Conservation (phyloP, 208 protist genomes). For the Polymyxa betae region DNA sequence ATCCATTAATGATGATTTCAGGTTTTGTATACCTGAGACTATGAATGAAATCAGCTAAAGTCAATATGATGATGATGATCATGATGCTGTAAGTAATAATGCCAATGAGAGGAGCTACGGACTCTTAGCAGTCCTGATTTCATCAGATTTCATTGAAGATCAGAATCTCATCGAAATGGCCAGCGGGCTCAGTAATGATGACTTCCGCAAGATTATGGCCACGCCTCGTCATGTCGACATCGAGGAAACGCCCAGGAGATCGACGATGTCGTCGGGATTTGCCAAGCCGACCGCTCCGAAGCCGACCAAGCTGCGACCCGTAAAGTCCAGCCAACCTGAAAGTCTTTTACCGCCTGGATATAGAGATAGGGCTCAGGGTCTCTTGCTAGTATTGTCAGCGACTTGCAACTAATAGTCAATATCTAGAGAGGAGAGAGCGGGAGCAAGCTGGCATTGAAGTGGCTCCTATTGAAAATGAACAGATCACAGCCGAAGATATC, state of each 20-base stretch:
- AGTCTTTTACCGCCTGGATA: not conserved
- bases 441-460: not conserved
- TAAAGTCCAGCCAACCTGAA: not conserved
- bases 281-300: not conserved
- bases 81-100: too few species aligned
- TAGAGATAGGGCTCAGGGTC: not conserved
- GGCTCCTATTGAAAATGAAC: not conserved
- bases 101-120: too few species aligned
- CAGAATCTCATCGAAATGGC: too few species aligned
- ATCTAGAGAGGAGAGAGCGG: not conserved
- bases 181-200: constrained; percentile 21
- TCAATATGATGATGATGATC: too few species aligned
- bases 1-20: too few species aligned
- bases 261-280: not conserved
- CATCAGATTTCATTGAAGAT: too few species aligned
- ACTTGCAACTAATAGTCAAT: not conserved
- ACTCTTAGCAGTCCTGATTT: too few species aligned
- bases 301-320: not conserved
- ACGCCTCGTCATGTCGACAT: constrained; percentile 16
- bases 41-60: too few species aligned
- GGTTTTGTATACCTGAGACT: too few species aligned
- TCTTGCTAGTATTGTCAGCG: not conserved
- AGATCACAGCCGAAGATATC: not conserved
- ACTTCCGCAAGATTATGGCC: constrained; percentile 1
- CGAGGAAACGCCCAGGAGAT: constrained; percentile 33